These are phyloP conservation scores for Plantago elongata DNA, from an alignment of 257 asterid genomes.

Conservation along the genomic window DNA sequence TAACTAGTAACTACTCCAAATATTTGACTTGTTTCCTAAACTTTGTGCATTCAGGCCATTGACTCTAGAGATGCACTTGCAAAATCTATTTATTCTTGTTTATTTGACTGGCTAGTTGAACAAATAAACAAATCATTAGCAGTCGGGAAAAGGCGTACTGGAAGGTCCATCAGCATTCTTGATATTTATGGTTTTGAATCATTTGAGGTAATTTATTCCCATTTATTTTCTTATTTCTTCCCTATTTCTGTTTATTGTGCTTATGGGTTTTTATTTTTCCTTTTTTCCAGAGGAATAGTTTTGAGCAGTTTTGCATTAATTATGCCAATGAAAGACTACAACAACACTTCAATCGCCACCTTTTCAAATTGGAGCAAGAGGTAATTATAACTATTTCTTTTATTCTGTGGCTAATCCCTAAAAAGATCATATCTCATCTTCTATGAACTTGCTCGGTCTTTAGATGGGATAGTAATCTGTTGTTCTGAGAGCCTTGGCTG, in stretches of 20 bases:
- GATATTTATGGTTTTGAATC: conserved; percentile 99
- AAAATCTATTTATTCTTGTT: conserved; percentile 85
- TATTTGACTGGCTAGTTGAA: conserved; percentile 97
- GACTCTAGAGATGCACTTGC: conserved; percentile 96
- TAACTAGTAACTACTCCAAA: neutral
- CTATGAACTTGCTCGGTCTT: too few species aligned
- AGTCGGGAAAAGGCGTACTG: conserved; percentile 92
- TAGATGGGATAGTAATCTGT: too few species aligned
- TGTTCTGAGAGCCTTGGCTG: too few species aligned
- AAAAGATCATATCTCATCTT: neutral
- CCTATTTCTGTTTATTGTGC: conserved; percentile 17
- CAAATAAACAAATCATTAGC: conserved; percentile 91
- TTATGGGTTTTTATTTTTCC: conserved; percentile 15
- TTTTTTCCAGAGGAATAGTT: conserved; percentile 72
- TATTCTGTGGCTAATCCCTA: conserved; percentile 8
- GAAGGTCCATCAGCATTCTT: conserved; percentile 94
- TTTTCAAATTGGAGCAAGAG: conserved; percentile 99
- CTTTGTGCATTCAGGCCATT: conserved; percentile 58
- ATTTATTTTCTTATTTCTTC: conserved; percentile 13
- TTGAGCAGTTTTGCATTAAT: conserved; percentile 97
- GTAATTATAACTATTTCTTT: conserved; percentile 29
- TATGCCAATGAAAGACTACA: conserved; percentile 97
- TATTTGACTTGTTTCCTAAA: conserved; percentile 2
- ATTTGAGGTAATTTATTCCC: conserved; percentile 54
- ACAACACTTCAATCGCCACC: conserved; percentile 96